Percentiles rank a stretch among this genome's conserved stretches.
Evolutionary conservation across 2,329 filamentous ascomycete genomes (phyloP).

Genomic region (Emergomyces orientalis): DNA sequence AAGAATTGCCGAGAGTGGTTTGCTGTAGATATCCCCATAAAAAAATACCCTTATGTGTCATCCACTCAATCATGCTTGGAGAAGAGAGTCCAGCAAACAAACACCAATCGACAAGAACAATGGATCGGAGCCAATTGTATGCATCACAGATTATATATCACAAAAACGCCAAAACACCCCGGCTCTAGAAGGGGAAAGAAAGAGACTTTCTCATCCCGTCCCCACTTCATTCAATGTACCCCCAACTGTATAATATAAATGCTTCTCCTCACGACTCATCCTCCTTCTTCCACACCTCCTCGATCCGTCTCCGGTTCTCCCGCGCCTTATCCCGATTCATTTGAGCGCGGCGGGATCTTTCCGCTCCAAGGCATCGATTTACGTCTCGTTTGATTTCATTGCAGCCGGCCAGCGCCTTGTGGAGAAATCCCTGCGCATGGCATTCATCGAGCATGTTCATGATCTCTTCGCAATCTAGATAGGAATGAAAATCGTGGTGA

Average conservation of each 20-base stretch:
- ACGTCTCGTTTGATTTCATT: slow-evolving; percentile 76
- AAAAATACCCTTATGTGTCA: not conserved
- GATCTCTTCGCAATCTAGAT: slow-evolving; percentile 80
- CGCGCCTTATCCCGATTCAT: slow-evolving; percentile 63
- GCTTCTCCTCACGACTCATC: not conserved
- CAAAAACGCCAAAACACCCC: slow-evolving; percentile 4
- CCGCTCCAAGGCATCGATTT: slow-evolving; percentile 71
- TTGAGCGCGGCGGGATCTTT: slow-evolving; percentile 68
- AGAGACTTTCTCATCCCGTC: not conserved
- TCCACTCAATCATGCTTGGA: not conserved
- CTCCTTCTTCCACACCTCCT: slow-evolving; percentile 64
- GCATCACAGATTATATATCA: not conserved
- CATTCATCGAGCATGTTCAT: slow-evolving; percentile 93
- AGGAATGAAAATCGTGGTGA: slow-evolving; percentile 4
- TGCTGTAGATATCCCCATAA: not conserved
- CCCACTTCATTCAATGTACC: not conserved
- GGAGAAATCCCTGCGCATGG: slow-evolving; percentile 83
- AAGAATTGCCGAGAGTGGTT: not conserved
- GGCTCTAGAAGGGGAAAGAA: not conserved
- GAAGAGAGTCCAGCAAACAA: slow-evolving; percentile 2
- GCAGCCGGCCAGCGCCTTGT: slow-evolving; percentile 85
- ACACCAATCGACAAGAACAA: not conserved
- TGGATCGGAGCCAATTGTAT: not conserved
- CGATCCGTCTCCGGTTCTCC: slow-evolving; percentile 62
- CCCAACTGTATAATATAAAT: not conserved